These are phyloP conservation scores for Pulicaria dysenterica DNA, from an alignment of 129 eudicot genomes.

Conservation along the genomic window DNA sequence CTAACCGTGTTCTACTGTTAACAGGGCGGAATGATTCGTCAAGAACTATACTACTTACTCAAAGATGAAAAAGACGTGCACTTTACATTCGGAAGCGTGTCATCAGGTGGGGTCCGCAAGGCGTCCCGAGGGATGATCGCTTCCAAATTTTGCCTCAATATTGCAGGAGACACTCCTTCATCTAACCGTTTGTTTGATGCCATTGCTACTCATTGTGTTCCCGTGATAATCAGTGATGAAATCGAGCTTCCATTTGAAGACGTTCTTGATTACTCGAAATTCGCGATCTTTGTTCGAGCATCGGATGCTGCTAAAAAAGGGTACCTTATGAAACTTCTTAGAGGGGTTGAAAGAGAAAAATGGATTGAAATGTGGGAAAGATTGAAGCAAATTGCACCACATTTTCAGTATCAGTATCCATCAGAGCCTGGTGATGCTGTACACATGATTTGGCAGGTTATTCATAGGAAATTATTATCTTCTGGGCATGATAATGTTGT, in stretches of 20 bases:
- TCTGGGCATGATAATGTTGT: slow-evolving; percentile 17
- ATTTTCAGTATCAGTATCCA: slow-evolving; percentile 76
- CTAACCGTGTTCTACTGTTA: neutral
- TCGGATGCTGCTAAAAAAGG: slow-evolving; percentile 62
- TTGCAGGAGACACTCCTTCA: slow-evolving; percentile 95
- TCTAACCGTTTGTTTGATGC: slow-evolving; percentile 95
- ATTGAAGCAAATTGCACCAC: slow-evolving; percentile 52
- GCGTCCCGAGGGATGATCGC: slow-evolving; percentile 77
- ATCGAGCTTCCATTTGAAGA: slow-evolving; percentile 85
- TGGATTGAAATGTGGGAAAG: slow-evolving; percentile 88
- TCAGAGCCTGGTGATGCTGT: slow-evolving; percentile 74
- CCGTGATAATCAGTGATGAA: slow-evolving; percentile 53
- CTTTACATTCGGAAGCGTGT: slow-evolving; percentile 59
- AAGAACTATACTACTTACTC: slow-evolving; percentile 65
- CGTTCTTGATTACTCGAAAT: slow-evolving; percentile 71
- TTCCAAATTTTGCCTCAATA: slow-evolving; percentile 82
- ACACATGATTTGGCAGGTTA: slow-evolving; percentile 86
- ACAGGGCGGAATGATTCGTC: slow-evolving; percentile 87
- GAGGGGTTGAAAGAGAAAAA: slow-evolving; percentile 55
- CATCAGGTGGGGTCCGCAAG: slow-evolving; percentile 47
- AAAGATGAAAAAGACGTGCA: slow-evolving; percentile 87
- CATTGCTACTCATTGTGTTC: slow-evolving; percentile 84
- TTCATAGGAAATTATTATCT: slow-evolving; percentile 50
- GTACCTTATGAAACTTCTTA: slow-evolving; percentile 64
- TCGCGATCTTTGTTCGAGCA: slow-evolving; percentile 63